A percentile compares a stretch with the other conserved stretches of the same genome.
Conservation (phyloP, 345 rosid species). For the Litchi chinensis region DNA sequence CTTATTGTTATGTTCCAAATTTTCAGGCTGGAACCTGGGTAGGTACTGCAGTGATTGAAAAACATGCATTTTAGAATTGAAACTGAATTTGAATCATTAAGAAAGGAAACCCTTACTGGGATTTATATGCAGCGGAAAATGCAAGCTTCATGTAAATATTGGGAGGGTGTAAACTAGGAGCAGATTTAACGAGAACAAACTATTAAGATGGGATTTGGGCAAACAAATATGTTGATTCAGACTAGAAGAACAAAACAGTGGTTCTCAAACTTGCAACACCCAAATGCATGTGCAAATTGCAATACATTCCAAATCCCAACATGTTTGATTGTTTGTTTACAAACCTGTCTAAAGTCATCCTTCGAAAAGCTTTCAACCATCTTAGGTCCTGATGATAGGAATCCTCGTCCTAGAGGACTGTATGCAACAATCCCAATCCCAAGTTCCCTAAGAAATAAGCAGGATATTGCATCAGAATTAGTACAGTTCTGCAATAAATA, state of each 20-base stretch:
- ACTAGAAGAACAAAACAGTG: no score
- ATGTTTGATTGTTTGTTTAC: background rate
- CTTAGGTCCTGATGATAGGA: constrained; percentile 63
- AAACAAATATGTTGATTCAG: no score
- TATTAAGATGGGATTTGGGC: no score
- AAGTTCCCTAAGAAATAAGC: constrained; percentile 51
- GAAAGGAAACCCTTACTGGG: background rate
- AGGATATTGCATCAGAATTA: background rate
- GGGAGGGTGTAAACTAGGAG: no score
- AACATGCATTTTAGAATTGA: background rate
- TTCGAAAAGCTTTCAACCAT: constrained; percentile 40
- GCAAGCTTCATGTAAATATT: no score
- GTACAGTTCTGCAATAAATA: background rate
- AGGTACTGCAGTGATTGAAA: constrained; percentile 32
- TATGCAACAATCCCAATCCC: constrained; percentile 78
- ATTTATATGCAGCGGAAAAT: background rate
- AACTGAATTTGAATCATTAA: no score
- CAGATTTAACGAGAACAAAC: background rate
- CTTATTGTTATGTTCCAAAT: constrained; percentile 47
- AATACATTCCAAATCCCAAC: background rate
- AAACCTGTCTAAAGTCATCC: constrained; percentile 52
- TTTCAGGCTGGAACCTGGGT: constrained; percentile 68
- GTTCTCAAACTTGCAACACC: no score
- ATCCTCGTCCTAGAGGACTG: constrained; percentile 73
- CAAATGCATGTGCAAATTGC: background rate